Base-by-base conservation (phyloP, 208 protist genomes). In the Leishmania aethiopica region DNA sequence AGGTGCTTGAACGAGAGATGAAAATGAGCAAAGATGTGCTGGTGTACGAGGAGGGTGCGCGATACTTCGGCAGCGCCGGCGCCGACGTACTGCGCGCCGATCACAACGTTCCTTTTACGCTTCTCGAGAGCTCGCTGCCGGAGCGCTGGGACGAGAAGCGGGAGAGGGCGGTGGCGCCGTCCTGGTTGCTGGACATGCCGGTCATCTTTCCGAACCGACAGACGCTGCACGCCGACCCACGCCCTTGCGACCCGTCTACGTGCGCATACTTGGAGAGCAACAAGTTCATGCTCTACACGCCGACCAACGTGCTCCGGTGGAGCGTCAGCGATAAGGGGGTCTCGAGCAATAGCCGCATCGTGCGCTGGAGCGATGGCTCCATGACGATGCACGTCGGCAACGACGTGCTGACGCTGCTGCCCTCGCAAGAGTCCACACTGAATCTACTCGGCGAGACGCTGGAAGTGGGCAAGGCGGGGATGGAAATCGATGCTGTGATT, bases 141-240 rank as follows among this genome's bases (percentile, higher is more conserved):
- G 51, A 47, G 62, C 37, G 22, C 40, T 87, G 83, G 80, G 35
- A 42, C 4, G 64, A 51, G 32, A 73, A 84, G 22, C 79, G 74
- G 0, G 19, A 60, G 49, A 32, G 45, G 37, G 69, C 75, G 3
- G 4, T 53, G 66, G n/a, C 75, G 22, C 80, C 79, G 17, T 76
- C 88, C 49, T 98, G 93, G 93, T 78, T 98, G 28, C 80, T 92
- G 25, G 93, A 98, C 49, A 97, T 98, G 95, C 93, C 95, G 0
- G 91, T 89, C 49, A 96, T 98, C 75, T 82, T 81, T 3, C 92
- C 93, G 0, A 96, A 95, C 64, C 92, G 95, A 13, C 95, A 96
- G 78, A 92, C 90, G 7, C 78, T 98, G 75, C 95, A 98, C 81
- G 93, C 92, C 75, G 92, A 96, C 73, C 95, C 95, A 2, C 87